A percentile compares a stretch with the other conserved stretches of the same genome.
Evolutionary conservation across 2,329 filamentous ascomycete species (phyloP).

Genomic region (Tolypocladium cylindrosporum): DNA sequence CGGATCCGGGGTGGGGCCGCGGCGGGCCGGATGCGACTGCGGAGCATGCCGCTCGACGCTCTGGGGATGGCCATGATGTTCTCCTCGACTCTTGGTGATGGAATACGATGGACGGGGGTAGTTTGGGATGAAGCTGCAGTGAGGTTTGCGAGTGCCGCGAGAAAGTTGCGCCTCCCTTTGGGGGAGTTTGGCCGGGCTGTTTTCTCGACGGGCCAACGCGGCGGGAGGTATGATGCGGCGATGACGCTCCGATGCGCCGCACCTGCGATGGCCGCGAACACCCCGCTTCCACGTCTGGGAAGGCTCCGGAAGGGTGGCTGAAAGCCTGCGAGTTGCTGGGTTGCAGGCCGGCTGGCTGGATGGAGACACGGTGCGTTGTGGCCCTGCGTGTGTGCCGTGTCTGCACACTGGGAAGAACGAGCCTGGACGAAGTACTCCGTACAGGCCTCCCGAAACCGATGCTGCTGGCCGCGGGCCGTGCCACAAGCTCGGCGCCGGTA

Average conservation of each 20-base stretch:
- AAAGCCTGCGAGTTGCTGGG: not conserved
- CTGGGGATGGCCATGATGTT: constrained; percentile 5
- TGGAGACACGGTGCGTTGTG: not conserved
- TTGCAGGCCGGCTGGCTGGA: too few relatives aligned
- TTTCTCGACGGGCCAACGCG: not conserved
- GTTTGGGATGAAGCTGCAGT: not conserved
- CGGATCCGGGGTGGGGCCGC: constrained; percentile 1
- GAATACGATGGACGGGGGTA: not conserved
- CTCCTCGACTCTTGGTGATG: not conserved
- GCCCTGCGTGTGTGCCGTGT: too few relatives aligned
- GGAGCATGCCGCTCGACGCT: constrained; percentile 6
- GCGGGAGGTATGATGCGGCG: constrained; percentile 1
- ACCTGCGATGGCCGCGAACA: not conserved
- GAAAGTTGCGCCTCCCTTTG: not conserved
- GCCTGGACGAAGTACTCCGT: too few relatives aligned
- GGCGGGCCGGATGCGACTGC: constrained; percentile 5
- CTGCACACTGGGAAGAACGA: too few relatives aligned
- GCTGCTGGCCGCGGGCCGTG: too few relatives aligned
- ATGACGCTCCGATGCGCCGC: not conserved
- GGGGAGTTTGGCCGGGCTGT: not conserved
- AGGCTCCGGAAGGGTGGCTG: not conserved
- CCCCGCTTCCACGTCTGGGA: not conserved
- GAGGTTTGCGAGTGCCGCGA: not conserved
- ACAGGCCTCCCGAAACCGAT: too few relatives aligned
- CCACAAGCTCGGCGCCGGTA: too few relatives aligned